Conservation (phyloP, 2,329 filamentous ascomycete genomes). For the Stagonosporopsis cucurbitacearum region DNA sequence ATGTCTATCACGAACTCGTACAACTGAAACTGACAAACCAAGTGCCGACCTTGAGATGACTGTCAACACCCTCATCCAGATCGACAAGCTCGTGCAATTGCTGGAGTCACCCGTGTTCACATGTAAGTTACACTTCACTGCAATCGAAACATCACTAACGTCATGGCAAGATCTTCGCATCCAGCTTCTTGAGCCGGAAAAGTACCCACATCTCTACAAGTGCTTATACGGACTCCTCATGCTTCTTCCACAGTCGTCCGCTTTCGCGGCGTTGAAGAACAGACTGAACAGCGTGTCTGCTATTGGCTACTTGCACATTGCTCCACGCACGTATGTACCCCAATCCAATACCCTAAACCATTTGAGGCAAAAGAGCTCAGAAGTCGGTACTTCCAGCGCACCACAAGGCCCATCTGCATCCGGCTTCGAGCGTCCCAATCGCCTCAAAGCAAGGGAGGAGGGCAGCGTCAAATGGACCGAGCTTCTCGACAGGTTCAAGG, state of each 20-base stretch:
- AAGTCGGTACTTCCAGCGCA: conserved; percentile 45
- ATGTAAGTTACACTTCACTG: conserved; percentile 63
- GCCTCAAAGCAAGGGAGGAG: conserved; percentile 80
- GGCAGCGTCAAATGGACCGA: conserved; percentile 89
- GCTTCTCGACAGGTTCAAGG: conserved; percentile 91
- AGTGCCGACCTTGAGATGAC: conserved; percentile 98
- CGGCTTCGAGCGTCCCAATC: conserved; percentile 64
- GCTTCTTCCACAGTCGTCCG: conserved; percentile 97
- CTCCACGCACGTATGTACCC: conserved; percentile 72
- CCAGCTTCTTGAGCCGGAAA: conserved; percentile 93
- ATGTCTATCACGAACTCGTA: background rate
- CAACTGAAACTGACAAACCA: conserved; percentile 31
- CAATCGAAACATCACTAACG: conserved; percentile 16
- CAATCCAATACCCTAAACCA: conserved; percentile 47
- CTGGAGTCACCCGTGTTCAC: conserved; percentile 98
- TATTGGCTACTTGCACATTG: conserved; percentile 91
- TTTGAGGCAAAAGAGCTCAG: conserved; percentile 53
- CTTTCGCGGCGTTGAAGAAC: conserved; percentile 96
- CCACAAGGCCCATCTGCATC: conserved; percentile 46
- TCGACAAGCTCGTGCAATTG: conserved; percentile 96
- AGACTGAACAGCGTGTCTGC: conserved; percentile 95
- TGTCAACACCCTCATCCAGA: conserved; percentile 97
- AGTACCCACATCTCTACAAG: conserved; percentile 94
- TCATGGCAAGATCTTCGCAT: conserved; percentile 77
- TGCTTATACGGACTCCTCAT: conserved; percentile 96